These are phyloP conservation scores for Diaporthe citri DNA, from an alignment of 2,329 filamentous ascomycete species.

Conservation along the genomic window DNA sequence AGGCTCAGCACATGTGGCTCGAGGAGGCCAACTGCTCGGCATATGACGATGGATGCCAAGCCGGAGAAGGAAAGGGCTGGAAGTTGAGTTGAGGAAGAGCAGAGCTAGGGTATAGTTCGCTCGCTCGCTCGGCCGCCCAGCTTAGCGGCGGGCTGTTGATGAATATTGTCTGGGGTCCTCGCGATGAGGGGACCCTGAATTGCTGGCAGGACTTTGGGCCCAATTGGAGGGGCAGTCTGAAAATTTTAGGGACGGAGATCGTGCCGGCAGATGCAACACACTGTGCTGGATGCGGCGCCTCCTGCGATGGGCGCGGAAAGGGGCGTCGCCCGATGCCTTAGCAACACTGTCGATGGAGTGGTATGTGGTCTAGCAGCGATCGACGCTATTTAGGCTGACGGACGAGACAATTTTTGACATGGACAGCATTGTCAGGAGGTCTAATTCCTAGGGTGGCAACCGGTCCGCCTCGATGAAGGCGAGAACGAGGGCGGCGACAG, in stretches of 20 bases:
- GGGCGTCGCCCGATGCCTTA: not conserved
- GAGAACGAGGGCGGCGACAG: constrained; percentile 5
- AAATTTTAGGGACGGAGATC: not conserved
- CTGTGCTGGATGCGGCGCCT: not conserved
- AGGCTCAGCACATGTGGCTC: constrained; percentile 19
- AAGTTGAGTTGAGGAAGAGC: not conserved
- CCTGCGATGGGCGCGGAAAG: not conserved
- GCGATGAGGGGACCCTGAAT: constrained; percentile 22
- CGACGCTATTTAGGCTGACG: constrained; percentile 1
- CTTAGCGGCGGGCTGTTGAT: constrained; percentile 5
- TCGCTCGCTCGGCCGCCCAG: constrained; percentile 6
- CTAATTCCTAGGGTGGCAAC: not conserved
- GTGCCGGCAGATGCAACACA: not conserved
- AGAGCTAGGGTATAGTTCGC: constrained; percentile 1
- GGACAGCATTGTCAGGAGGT: not conserved
- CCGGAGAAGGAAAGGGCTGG: constrained; percentile 18
- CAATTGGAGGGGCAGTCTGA: constrained; percentile 10
- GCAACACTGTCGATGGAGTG: constrained; percentile 2
- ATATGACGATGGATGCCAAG: constrained; percentile 17
- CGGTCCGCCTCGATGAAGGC: not conserved
- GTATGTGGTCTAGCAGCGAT: not conserved
- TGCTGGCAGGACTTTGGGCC: not conserved
- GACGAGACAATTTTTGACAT: not conserved
- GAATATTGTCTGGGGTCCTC: not conserved
- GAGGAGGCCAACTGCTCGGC: constrained; percentile 14